A percentile compares a stretch with the other conserved stretches of the same genome.
Conservation (phyloP, 306 rosid species). For the Casuarina cunninghamiana region DNA sequence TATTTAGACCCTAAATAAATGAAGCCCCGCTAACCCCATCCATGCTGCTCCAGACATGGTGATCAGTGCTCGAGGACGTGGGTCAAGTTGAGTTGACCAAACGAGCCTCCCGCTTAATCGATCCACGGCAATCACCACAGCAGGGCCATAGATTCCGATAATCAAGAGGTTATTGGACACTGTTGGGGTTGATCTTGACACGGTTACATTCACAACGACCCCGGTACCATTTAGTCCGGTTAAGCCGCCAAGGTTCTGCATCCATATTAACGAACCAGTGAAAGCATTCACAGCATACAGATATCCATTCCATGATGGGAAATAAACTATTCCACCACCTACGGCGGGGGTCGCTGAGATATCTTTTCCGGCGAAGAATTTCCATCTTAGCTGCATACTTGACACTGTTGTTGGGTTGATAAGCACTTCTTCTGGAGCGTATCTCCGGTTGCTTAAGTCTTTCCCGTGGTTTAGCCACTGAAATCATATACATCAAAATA, state of each 20-base stretch:
- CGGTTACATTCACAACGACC: conserved; percentile 34
- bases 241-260: conserved; percentile 30
- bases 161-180: conserved; percentile 26
- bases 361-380: conserved; percentile 34
- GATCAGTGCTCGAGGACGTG: conserved; percentile 28
- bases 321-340: conserved; percentile 33
- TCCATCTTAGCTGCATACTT: conserved; percentile 28
- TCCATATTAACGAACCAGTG: conserved; percentile 32
- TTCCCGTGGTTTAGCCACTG: conserved; percentile 45
- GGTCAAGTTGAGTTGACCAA: conserved; percentile 35
- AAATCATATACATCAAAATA: neutral
- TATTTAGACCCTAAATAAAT: too few relatives aligned
- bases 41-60: conserved; percentile 40
- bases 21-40: conserved; percentile 26
- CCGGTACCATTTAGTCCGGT: conserved; percentile 37
- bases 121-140: conserved; percentile 32
- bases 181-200: conserved; percentile 38
- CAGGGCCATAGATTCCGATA: conserved; percentile 41
- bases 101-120: conserved; percentile 32
- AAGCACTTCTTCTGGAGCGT: conserved; percentile 16
- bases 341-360: conserved; percentile 39
- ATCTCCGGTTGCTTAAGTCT: conserved; percentile 34
- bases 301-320: conserved; percentile 49
- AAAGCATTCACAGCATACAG: conserved; percentile 35
- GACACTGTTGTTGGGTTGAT: conserved; percentile 28